These are phyloP conservation scores for Ophiobolus disseminans DNA, from an alignment of 2,329 filamentous ascomycete genomes.

Conservation along the genomic window DNA sequence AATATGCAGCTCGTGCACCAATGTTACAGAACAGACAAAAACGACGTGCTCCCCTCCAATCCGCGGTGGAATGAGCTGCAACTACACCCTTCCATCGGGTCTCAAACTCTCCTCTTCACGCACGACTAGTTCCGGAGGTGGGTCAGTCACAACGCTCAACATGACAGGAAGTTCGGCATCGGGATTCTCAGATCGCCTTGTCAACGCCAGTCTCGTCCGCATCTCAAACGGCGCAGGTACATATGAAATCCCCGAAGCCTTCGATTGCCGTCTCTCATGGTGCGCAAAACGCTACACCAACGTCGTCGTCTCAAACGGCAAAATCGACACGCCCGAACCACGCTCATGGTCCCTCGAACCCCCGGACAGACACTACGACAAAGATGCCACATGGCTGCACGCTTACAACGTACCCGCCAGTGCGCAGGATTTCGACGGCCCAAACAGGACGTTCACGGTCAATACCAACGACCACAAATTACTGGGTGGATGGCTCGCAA, in stretches of 20 bases:
- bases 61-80: not conserved
- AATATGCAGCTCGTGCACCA: constrained; percentile 10
- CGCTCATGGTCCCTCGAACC: not conserved
- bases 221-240: not conserved
- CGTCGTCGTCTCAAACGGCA: constrained; percentile 1
- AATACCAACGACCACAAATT: constrained; percentile 3
- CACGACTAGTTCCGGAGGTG: not conserved
- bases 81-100: not conserved
- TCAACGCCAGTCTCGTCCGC: constrained; percentile 1
- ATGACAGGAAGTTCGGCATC: not conserved
- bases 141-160: not conserved
- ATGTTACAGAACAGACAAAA: constrained; percentile 3
- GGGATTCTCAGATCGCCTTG: not conserved
- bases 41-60: not conserved
- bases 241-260: not conserved
- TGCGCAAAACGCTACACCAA: constrained; percentile 5
- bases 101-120: not conserved
- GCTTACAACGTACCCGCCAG: not conserved
- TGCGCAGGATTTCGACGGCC: constrained; percentile 3
- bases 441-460: constrained; percentile 3
- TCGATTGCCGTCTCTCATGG: constrained; percentile 4
- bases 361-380: not conserved
- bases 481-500: constrained; percentile 1
- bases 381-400: not conserved
- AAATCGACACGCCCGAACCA: constrained; percentile 1